phyloP scores from a whole-genome alignment of 1,284 basidiomycete genomes.

The Thelephora terrestris region DNA sequence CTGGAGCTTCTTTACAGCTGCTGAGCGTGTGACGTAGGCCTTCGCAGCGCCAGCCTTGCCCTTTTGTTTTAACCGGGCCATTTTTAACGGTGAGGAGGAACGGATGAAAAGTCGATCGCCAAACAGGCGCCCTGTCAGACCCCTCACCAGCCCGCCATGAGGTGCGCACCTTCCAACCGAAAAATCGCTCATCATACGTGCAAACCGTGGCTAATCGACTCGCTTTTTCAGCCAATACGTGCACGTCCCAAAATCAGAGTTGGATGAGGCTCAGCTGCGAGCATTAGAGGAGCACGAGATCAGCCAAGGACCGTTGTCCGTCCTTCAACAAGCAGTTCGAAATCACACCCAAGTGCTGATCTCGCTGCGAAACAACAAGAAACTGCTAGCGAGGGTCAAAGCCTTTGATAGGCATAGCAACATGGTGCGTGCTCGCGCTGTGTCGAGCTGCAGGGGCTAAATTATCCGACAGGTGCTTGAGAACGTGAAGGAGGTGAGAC shows the following conservation, averaged over 20 bases:
- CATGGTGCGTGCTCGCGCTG: slow-evolving; percentile 60
- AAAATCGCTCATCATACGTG: neutral
- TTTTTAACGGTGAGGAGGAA: slow-evolving; percentile 23
- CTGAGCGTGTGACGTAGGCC: slow-evolving; percentile 88
- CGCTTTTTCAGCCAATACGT: slow-evolving; percentile 75
- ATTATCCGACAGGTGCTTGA: slow-evolving; percentile 64
- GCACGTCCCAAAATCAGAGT: slow-evolving; percentile 93
- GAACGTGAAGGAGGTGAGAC: slow-evolving; percentile 87
- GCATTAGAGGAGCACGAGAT: slow-evolving; percentile 97
- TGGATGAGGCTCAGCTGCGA: slow-evolving; percentile 93
- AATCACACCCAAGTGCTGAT: slow-evolving; percentile 98
- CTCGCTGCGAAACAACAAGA: slow-evolving; percentile 97
- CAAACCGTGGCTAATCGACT: neutral
- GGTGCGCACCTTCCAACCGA: slow-evolving; percentile 1
- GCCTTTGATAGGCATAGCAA: slow-evolving; percentile 99
- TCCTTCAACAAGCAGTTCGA: slow-evolving; percentile 94
- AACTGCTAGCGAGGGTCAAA: slow-evolving; percentile 94
- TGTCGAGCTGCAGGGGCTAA: neutral
- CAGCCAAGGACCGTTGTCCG: slow-evolving; percentile 94
- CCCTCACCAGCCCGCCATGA: slow-evolving; percentile 7
- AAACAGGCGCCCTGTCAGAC: neutral
- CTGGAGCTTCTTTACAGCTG: slow-evolving; percentile 89
- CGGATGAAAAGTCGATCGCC: slow-evolving; percentile 6
- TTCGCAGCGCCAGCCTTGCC: slow-evolving; percentile 93
- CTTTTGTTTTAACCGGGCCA: slow-evolving; percentile 86